These are phyloP conservation scores for Sabuloglossum arenarium DNA, from an alignment of 495 filamentous ascomycete genomes.

Conservation along the genomic window DNA sequence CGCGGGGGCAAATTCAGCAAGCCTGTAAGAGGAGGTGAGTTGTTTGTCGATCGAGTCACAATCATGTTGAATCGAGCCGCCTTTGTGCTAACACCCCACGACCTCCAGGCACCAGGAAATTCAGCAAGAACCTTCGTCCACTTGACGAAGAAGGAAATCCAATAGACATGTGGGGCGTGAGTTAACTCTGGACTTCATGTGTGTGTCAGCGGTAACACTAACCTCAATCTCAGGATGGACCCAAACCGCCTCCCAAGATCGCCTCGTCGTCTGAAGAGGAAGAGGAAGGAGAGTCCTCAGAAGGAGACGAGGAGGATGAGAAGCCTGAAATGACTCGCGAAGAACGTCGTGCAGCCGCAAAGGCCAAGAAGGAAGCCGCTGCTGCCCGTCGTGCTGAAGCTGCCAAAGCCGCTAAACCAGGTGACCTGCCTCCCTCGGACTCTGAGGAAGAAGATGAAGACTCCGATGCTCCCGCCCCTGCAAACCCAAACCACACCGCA, in stretches of 20 bases:
- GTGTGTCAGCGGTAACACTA: neutral
- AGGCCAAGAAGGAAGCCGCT: conserved; percentile 80
- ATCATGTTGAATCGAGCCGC: neutral
- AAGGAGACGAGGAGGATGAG: conserved; percentile 27
- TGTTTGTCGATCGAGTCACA: conserved; percentile 1
- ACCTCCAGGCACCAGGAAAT: conserved; percentile 66
- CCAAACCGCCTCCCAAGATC: conserved; percentile 20
- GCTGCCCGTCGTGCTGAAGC: conserved; percentile 40
- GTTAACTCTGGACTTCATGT: conserved; percentile 8
- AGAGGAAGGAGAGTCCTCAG: conserved; percentile 18
- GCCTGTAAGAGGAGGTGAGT: conserved; percentile 70
- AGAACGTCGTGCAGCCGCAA: conserved; percentile 67
- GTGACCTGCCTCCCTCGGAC: conserved; percentile 59
- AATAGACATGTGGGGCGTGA: conserved; percentile 55
- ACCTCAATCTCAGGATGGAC: conserved; percentile 22
- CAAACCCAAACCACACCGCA: conserved; percentile 76
- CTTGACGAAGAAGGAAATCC: conserved; percentile 67
- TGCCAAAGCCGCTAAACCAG: conserved; percentile 39
- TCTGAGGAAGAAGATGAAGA: conserved; percentile 36
- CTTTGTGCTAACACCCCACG: neutral
- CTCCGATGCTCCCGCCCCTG: conserved; percentile 42
- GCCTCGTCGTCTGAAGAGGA: conserved; percentile 22
- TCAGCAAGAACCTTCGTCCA: conserved; percentile 72
- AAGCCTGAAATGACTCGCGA: conserved; percentile 51
- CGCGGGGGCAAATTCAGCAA: conserved; percentile 89